A percentile compares a stretch with the other conserved stretches of the same genome.
Conservation (phyloP, 441 rosid genomes). For the Populus hybrid region DNA sequence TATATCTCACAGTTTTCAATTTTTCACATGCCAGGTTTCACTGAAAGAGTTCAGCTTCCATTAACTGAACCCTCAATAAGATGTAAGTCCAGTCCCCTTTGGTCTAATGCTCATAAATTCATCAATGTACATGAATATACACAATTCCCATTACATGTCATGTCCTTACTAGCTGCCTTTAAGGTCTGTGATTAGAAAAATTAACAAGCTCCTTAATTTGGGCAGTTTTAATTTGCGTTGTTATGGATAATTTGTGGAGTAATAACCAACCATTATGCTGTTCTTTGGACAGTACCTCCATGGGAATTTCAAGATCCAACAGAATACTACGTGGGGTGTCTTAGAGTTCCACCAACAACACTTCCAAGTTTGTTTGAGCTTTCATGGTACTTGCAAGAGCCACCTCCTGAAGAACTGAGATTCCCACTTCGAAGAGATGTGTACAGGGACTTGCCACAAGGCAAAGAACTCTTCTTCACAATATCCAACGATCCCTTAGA, state of each 20-base stretch:
- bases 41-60: slow-evolving; percentile 59
- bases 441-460: slow-evolving; percentile 72
- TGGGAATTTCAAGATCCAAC: slow-evolving; percentile 88
- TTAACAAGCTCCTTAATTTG: not conserved
- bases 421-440: slow-evolving; percentile 79
- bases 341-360: slow-evolving; percentile 53
- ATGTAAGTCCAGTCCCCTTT: slow-evolving; percentile 35
- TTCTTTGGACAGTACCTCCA: slow-evolving; percentile 40
- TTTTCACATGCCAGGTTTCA: slow-evolving; percentile 35
- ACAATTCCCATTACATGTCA: not conserved
- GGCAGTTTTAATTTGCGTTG: not conserved
- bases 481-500: slow-evolving; percentile 61
- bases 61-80: slow-evolving; percentile 45
- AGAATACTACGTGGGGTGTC: slow-evolving; percentile 64
- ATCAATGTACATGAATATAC: not conserved
- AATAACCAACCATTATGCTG: not conserved
- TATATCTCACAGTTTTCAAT: slow-evolving; percentile 15
- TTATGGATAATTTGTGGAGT: not conserved
- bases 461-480: slow-evolving; percentile 77
- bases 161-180: not conserved
- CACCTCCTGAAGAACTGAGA: slow-evolving; percentile 77
- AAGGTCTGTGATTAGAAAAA: not conserved
- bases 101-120: not conserved
- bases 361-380: slow-evolving; percentile 77
- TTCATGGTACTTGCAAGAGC: slow-evolving; percentile 79